Base-by-base conservation (phyloP, 2,329 filamentous ascomycete genomes). In the Sclerotinia minor region DNA sequence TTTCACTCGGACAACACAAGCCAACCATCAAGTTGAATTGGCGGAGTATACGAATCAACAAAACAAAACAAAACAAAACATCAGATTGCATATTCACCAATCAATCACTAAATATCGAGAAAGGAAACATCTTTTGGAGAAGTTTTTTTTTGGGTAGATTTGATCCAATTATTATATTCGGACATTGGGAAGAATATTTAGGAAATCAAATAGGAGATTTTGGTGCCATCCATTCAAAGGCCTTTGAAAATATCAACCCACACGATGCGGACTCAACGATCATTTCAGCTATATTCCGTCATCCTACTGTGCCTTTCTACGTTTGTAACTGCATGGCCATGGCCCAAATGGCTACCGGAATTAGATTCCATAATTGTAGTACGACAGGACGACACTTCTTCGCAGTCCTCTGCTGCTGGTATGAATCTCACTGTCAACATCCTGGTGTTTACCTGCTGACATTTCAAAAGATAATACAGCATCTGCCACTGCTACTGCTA, bases 291-390 rank as follows among this genome's bases (percentile, higher is more conserved):
- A 55, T 74, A 81, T 72, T 78, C 85, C 72, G 81, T 84, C 64
- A 71, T 83, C 67, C 79, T 86, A 72, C 80, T 86, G 71, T 79
- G 88, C 54, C 81, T 85, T 44, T 77, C 87, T 65, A 78, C 83
- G 19, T 75, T 74, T 63, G 67, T 73, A 58, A 70, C 72, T 32
- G 81, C 81, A n/a, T 81, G 83, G 65, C 85, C 82, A 67, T 87
- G 85, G 85, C 83, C 85, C 26, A 78, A 76, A 70, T 87, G 83
- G 82, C 78, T 87, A 49, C 85, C 85, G 24, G 81, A 84, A 17
- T 59, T 82, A 47, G 82, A 87, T 71, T 75, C 82, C 19, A 75
- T 89, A 47, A 78, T 88, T 52, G 84, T 84, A 61, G 69, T 74
- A 59, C 81, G 84, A 8, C 32, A 32, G 70, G 79, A 83, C 70